Evolutionary conservation across 2,329 filamentous ascomycete species (phyloP), one percentile per base, ranked within the genome.

Genomic region (Coleophoma eucalyptorum): DNA sequence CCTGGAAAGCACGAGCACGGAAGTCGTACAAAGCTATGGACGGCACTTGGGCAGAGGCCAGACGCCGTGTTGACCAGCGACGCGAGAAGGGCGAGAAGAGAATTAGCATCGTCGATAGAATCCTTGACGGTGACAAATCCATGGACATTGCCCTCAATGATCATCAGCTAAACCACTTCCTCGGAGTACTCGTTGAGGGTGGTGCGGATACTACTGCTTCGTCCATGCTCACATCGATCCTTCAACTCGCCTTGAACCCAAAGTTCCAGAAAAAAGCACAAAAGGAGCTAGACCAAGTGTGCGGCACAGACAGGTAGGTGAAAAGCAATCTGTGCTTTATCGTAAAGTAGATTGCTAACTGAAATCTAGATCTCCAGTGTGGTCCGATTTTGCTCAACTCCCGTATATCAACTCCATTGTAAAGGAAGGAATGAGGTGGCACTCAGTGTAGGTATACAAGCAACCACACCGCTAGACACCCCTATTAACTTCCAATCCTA

Each of bases 381-480:
- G 73, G 48, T 63, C 68, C 2, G 77, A 81, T 53, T 63, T 69
- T 7, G 61, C 65, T 0, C 58, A 62, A 0, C 62, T 76, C 77
- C 72, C 69, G 0, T 75, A 74, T 53, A 58, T 75, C 5, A 55
- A 63, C 12, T 66, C 65, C 33, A 53, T 69, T 12, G 61, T 74
- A 46, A 72, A 74, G 37, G 73, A 76, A 56, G 60, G 59, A 0
- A 52, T 72, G 18, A 62, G 72, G 4, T 75, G 72, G 71, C 65
- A 68, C 26, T 69, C 72, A 0, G 62, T 68, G 34, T 37, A 12
- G n/a, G 34, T n/a, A 11, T 37, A 37, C 2, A 11, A n/a, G n/a
- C n/a, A n/a, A n/a, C n/a, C n/a, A n/a, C 34, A 12, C 34, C n/a
- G 34, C 12, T 11, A 37, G 2, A 3, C 12, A 37, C n/a, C n/a